A percentile compares a stretch with the other conserved stretches of the same genome.
Conservation (phyloP, 805 yeast genomes). For the Cyberlindnera americana region DNA sequence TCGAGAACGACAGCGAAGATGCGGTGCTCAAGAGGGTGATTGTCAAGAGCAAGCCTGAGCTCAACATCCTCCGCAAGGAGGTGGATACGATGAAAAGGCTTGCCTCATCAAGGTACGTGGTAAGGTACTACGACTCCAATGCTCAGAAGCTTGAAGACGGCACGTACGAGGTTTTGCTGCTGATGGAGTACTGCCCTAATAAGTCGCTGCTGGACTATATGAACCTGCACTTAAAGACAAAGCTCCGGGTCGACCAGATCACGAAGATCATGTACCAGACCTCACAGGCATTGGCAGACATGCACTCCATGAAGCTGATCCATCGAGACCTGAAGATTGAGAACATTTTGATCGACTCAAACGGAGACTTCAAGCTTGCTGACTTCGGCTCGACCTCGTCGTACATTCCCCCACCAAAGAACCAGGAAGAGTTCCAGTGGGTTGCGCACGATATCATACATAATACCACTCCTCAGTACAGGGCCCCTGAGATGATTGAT, state of each 20-base stretch:
- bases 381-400: constrained; percentile 91
- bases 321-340: constrained; percentile 95
- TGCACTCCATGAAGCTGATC: constrained; percentile 73
- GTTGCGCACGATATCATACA: constrained; percentile 80
- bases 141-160: constrained; percentile 54
- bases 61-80: constrained; percentile 63
- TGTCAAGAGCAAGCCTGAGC: constrained; percentile 66
- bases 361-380: constrained; percentile 72
- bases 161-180: constrained; percentile 79
- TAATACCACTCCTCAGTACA: constrained; percentile 93
- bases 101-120: constrained; percentile 54
- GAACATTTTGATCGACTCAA: constrained; percentile 76
- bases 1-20: constrained; percentile 40
- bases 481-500: constrained; percentile 96
- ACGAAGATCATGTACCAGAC: constrained; percentile 81
- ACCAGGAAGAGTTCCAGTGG: constrained; percentile 67
- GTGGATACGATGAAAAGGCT: constrained; percentile 75
- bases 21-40: constrained; percentile 74
- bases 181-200: constrained; percentile 92
- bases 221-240: constrained; percentile 80
- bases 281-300: constrained; percentile 70
- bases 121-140: constrained; percentile 70
- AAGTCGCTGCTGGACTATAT: constrained; percentile 84
- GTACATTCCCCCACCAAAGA: constrained; percentile 69
- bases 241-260: constrained; percentile 72